Evolutionary conservation across 257 asterid species (phyloP), one percentile per base, ranked within the genome.

Genomic region (Solanum okadae): DNA sequence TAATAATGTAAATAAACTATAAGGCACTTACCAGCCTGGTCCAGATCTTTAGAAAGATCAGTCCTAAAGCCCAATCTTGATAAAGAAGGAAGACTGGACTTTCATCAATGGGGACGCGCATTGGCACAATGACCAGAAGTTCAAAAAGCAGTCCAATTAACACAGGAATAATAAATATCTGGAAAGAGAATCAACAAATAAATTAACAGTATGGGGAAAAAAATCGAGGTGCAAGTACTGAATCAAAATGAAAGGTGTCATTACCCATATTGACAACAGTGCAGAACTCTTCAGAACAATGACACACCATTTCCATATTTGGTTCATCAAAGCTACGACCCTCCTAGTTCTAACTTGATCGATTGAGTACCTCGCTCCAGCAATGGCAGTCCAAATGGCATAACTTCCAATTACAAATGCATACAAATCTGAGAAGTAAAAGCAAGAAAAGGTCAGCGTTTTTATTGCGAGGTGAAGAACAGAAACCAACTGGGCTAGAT

Each of bases 11-110:
- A 25, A 84, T 63, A 31, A 85, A 75, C 25, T 46, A 35, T 2
- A 82, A 38, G 34, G 56, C n/a, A 72, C 98, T 94, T 88, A 97
- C 99, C 97, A 97, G 95, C 92, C 99, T 94, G 87, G 99, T 97
- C 99, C 99, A 97, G 61, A 97, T 96, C 96, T 97, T 97, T 84
- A 97, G 93, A 92, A 97, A 97, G 91, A 97, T 94, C 5, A 97
- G 88, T 88, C 99, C 99, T 27, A 97, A 94, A 86, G 99, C 99
- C 99, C 99, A 97, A 90, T 97, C 99, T 92, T 97, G 99, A 88
- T 97, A 97, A 88, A 97, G 86, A 86, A 96, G 99, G 94, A 97
- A 97, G 88, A 96, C 98, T 65, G 99, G 99, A 70, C 99, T 97
- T 91, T 96, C 99, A 84, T 97, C 98, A 91, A 96, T 95, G 4